These are phyloP conservation scores for Neonectria punicea DNA, from an alignment of 2,329 filamentous ascomycete genomes.

Conservation along the genomic window DNA sequence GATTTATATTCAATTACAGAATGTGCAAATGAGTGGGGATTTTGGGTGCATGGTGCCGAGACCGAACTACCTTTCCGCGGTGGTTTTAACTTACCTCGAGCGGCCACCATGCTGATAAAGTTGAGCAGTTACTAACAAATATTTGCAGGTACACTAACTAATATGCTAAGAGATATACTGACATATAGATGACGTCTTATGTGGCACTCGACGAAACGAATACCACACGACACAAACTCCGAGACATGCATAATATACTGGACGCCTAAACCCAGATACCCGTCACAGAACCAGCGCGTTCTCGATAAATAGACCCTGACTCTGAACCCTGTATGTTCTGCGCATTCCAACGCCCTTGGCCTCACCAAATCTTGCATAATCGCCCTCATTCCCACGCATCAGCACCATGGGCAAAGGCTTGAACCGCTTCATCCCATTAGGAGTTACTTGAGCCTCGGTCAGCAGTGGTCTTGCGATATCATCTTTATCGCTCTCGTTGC, in stretches of 20 bases:
- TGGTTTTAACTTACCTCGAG: not conserved
- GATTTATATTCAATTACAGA: not conserved
- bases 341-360: conserved; percentile 79
- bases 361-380: conserved; percentile 69
- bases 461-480: conserved; percentile 71
- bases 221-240: conserved; percentile 31
- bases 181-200: not conserved
- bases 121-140: not conserved
- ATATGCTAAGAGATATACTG: conserved; percentile 1
- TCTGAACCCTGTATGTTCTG: conserved; percentile 82
- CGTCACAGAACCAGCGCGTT: conserved; percentile 75
- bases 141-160: not conserved
- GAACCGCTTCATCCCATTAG: conserved; percentile 73
- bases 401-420: conserved; percentile 86
- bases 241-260: conserved; percentile 34
- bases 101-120: not conserved
- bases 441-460: conserved; percentile 77
- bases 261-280: conserved; percentile 1
- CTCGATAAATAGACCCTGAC: conserved; percentile 79
- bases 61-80: not conserved
- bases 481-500: conserved; percentile 48
- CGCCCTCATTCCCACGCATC: conserved; percentile 74
- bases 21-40: not conserved
- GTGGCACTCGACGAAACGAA: conserved; percentile 14
- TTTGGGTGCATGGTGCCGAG: not conserved